phyloP scores from a whole-genome alignment of 225 moss, liverwort and hornwort species.

The Asterella californica region DNA sequence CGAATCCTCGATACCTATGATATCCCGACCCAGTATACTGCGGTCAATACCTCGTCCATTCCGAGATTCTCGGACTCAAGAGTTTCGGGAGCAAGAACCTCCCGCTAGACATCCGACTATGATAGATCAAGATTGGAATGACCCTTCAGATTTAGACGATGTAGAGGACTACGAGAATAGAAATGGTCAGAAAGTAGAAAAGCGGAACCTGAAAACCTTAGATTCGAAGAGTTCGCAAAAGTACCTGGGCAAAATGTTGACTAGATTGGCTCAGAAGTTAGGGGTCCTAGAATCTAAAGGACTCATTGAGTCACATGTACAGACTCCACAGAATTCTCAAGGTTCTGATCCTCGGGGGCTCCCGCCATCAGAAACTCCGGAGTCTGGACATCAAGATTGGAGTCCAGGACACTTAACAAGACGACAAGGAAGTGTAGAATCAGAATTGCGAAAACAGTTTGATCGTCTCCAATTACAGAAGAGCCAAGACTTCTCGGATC shows the following conservation, averaged over 20 bases:
- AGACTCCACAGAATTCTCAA: neutral
- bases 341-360: neutral
- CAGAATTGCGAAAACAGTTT: neutral
- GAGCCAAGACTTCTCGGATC: neutral
- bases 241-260: conserved; percentile 13
- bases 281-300: conserved; percentile 15
- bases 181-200: neutral
- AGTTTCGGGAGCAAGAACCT: neutral
- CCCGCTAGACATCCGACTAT: neutral
- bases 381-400: neutral
- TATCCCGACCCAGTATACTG: neutral
- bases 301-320: conserved; percentile 1
- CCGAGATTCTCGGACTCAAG: neutral
- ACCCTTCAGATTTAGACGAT: neutral
- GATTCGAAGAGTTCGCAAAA: neutral
- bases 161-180: neutral
- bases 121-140: neutral
- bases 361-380: neutral
- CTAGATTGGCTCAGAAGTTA: conserved; percentile 6
- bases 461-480: neutral
- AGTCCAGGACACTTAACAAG: neutral
- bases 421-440: neutral
- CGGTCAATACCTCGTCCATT: too few relatives aligned
- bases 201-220: neutral
- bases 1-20: neutral